Evolutionary conservation across 345 rosid species (phyloP).

Genomic region (Triadica sebifera): DNA sequence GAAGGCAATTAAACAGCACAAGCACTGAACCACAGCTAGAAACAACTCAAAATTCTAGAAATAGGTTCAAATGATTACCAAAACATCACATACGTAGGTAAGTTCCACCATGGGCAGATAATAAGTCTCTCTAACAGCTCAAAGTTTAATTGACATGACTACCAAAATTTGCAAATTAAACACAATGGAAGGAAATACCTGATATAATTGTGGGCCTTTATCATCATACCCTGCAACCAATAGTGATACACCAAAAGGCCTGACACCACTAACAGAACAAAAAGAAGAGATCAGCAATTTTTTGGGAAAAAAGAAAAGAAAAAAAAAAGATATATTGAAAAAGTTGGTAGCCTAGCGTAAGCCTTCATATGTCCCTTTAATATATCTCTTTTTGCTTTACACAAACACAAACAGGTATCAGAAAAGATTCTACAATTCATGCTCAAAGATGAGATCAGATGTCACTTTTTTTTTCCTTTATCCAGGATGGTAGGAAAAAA

Average conservation of each 20-base stretch:
- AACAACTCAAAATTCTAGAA: not conserved
- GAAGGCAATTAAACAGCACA: not conserved
- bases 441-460: not conserved
- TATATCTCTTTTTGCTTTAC: not conserved
- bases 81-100: not conserved
- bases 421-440: not conserved
- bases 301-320: not conserved
- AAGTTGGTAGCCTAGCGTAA: too few relatives aligned
- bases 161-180: not conserved
- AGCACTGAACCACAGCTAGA: not conserved
- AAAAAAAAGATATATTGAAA: not conserved
- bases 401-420: not conserved
- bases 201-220: slow-evolving; percentile 90
- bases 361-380: not conserved
- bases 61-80: not conserved
- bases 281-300: slow-evolving; percentile 1
- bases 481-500: not conserved
- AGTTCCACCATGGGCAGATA: not conserved
- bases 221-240: slow-evolving; percentile 92
- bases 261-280: slow-evolving; percentile 61
- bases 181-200: slow-evolving; percentile 41
- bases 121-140: not conserved
- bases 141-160: not conserved
- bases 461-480: not conserved
- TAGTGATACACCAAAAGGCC: slow-evolving; percentile 95